Percentiles rank a stretch among this genome's conserved stretches.
phyloP scores from a whole-genome alignment of 345 rosid genomes.

The Noccaea bulbosa region DNA sequence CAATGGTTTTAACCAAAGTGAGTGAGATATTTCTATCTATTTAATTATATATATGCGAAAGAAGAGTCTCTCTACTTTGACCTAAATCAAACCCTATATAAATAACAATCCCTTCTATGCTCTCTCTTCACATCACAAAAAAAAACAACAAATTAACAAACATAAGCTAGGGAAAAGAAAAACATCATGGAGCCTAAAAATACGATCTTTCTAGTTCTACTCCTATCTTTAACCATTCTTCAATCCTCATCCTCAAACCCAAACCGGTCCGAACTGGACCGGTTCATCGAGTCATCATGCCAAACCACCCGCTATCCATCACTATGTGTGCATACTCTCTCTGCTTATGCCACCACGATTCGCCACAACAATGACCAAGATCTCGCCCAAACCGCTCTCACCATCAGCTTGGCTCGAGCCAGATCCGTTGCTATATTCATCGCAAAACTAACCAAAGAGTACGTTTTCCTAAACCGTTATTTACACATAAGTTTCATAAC shows the following conservation, averaged over 20 bases:
- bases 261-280: conserved; percentile 24
- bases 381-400: conserved; percentile 67
- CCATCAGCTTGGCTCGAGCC: conserved; percentile 68
- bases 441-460: conserved; percentile 55
- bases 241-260: conserved; percentile 33
- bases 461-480: not conserved
- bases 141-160: not conserved
- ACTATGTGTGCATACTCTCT: conserved; percentile 64
- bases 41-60: not conserved
- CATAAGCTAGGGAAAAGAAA: not conserved
- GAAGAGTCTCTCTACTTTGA: conserved; percentile 20
- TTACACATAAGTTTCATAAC: not conserved
- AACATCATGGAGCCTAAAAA: conserved; percentile 32
- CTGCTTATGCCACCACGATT: conserved; percentile 62
- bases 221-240: conserved; percentile 20
- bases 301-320: conserved; percentile 68
- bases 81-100: conserved; percentile 31
- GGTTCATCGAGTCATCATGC: conserved; percentile 69
- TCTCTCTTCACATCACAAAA: conserved; percentile 7
- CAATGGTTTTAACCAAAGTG: conserved; percentile 16
- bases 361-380: conserved; percentile 60
- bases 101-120: conserved; percentile 3
- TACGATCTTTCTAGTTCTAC: conserved; percentile 29
- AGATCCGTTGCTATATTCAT: conserved; percentile 57
- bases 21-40: not conserved